A percentile compares a stretch with the other conserved stretches of the same genome.
phyloP scores from a whole-genome alignment of 768 basidiomycete genomes.

The Cyclocybe aegerita region DNA sequence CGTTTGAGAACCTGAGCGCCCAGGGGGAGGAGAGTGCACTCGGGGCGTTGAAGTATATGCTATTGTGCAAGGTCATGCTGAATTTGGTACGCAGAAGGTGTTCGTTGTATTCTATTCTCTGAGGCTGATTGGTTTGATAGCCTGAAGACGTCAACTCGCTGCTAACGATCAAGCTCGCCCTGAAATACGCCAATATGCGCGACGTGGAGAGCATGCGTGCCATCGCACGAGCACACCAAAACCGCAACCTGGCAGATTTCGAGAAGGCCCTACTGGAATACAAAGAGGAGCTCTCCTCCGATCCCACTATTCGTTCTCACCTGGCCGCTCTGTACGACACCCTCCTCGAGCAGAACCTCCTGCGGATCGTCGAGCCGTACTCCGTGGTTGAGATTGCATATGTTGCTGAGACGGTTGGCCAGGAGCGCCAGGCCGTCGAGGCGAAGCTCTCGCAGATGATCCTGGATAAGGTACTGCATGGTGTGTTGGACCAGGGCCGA shows the following conservation, averaged over 20 bases:
- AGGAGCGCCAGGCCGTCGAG: constrained; percentile 87
- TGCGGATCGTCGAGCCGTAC: constrained; percentile 96
- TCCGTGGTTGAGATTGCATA: constrained; percentile 88
- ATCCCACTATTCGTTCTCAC: constrained; percentile 94
- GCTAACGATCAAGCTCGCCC: constrained; percentile 81
- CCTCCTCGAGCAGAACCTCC: constrained; percentile 90
- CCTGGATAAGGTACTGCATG: constrained; percentile 89
- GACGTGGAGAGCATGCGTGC: constrained; percentile 97
- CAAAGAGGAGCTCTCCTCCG: constrained; percentile 88
- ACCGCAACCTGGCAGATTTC: constrained; percentile 86
- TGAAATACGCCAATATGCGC: constrained; percentile 81
- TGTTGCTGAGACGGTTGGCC: constrained; percentile 85
- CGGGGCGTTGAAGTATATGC: constrained; percentile 94
- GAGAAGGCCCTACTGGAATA: constrained; percentile 87
- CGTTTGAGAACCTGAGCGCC: constrained; percentile 84
- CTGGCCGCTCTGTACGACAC: constrained; percentile 94
- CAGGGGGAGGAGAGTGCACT: constrained; percentile 80
- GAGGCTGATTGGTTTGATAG: constrained; percentile 35
- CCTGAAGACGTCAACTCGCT: constrained; percentile 92
- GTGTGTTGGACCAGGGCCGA: constrained; percentile 94
- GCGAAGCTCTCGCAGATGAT: constrained; percentile 98
- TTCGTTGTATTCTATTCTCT: neutral
- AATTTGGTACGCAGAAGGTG: constrained; percentile 63
- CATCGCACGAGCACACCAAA: constrained; percentile 91
- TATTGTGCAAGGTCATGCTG: constrained; percentile 97